These are phyloP conservation scores for Clonostachys sp. DNA, from an alignment of 2,329 filamentous ascomycete genomes.

Conservation along the genomic window DNA sequence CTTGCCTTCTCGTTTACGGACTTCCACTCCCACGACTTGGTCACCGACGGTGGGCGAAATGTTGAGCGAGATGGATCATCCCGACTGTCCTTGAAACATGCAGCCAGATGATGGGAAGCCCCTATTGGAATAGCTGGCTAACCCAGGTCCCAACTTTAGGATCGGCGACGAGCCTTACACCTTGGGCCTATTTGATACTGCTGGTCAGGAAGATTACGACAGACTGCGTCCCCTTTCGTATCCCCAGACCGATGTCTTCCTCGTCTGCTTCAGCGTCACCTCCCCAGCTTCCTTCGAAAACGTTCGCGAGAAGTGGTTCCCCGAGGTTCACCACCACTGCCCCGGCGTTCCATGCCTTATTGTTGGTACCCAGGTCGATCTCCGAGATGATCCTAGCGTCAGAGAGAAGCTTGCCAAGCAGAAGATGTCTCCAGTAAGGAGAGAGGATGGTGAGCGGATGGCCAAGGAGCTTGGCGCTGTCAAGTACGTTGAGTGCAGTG, in stretches of 20 bases:
- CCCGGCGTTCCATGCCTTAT: slow-evolving; percentile 97
- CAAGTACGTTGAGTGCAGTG: slow-evolving; percentile 98
- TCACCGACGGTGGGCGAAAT: not conserved
- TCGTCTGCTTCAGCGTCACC: slow-evolving; percentile 97
- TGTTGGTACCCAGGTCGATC: slow-evolving; percentile 94
- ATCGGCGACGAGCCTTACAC: slow-evolving; percentile 99
- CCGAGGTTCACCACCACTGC: slow-evolving; percentile 97
- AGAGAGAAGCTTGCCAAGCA: slow-evolving; percentile 90
- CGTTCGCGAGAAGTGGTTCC: slow-evolving; percentile 98
- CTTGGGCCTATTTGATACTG: slow-evolving; percentile 94
- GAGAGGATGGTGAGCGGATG: slow-evolving; percentile 93
- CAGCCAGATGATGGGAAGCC: no score
- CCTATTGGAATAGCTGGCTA: no score
- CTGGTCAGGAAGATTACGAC: slow-evolving; percentile 99
- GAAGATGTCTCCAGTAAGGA: slow-evolving; percentile 89
- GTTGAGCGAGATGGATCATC: not conserved
- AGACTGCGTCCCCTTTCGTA: slow-evolving; percentile 94
- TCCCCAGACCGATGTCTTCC: slow-evolving; percentile 96
- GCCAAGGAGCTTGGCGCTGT: slow-evolving; percentile 95
- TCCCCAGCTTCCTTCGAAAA: slow-evolving; percentile 98
- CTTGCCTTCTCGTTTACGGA: no score
- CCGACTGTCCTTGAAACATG: slow-evolving; percentile 9
- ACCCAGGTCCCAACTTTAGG: slow-evolving; percentile 45
- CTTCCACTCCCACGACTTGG: no score
- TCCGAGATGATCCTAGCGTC: slow-evolving; percentile 83